Evolutionary conservation across 768 basidiomycete genomes (phyloP), one percentile per base, ranked within the genome.

Genomic region (Coprinellus micaceus): DNA sequence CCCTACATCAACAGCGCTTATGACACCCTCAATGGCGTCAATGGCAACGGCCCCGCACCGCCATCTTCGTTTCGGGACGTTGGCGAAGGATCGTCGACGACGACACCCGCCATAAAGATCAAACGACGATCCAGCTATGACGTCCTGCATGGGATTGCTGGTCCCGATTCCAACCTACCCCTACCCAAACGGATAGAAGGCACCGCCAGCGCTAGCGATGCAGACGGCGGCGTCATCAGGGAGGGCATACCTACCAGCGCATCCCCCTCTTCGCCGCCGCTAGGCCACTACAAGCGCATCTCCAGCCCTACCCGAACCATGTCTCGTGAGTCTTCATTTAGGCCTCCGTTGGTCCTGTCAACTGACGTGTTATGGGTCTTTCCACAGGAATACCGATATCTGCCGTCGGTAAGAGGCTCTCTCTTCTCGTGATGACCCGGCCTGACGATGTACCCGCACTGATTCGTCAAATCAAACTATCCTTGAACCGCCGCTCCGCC

Each of bases 271-370:
- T 51, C 49, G 19, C 65, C 79, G 22, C 69, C 72, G 12, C 71
- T 71, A 45, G 66, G 68, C 5, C 55, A 66, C 24, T 63, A 75
- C 64, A 85, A 82, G 67, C 81, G 89, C 30, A 67, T 74, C 33
- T 77, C 82, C 5, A 91, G 89, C 65, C 90, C 90, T 53, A 91
- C 87, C 6, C 77, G 89, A 36, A 88, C 87, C 46, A 73, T 90
- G 37, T 90, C 89, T 74, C 86, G 90, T 91, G 76, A 65, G 89
- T 84, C 54, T 33, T 13, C 33, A 13, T 33, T 25, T 39, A 33
- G 43, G 43, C 56, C 57, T 66, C 45, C 48, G 56, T 45, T 47
- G 44, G 60, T 50, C 39, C 59, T 30, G 21, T 12, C 11, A 12
- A 57, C 29, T 36, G 25, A 43, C 45, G 10, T 39, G 13, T 40